phyloP scores from a whole-genome alignment of 1,284 basidiomycete species.

The Porodaedalea pini region DNA sequence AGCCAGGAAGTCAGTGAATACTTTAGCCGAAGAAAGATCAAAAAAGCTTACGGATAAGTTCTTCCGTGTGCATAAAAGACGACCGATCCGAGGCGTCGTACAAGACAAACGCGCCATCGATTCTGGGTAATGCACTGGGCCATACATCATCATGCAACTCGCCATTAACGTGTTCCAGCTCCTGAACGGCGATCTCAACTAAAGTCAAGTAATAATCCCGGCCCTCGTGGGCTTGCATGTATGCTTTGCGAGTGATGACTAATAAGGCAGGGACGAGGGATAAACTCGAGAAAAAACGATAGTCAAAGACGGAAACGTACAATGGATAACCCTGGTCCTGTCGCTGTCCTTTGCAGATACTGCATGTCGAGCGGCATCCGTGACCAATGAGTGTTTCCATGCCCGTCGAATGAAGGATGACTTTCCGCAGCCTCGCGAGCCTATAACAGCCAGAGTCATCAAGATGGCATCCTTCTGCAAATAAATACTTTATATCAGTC shows the following conservation, averaged over 20 bases:
- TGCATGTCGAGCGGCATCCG: constrained; percentile 36
- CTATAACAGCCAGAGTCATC: constrained; percentile 62
- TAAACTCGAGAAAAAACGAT: background rate
- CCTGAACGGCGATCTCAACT: constrained; percentile 15
- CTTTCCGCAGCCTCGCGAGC: constrained; percentile 67
- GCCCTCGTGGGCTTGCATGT: constrained; percentile 15
- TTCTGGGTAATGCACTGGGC: constrained; percentile 47
- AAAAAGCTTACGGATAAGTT: constrained; percentile 52
- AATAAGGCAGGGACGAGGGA: background rate
- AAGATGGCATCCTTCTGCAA: constrained; percentile 13
- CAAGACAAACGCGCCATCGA: constrained; percentile 73
- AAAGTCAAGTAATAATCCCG: constrained; percentile 17
- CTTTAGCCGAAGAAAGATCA: constrained; percentile 13
- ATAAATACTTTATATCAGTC: background rate
- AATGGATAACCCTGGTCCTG: constrained; percentile 13
- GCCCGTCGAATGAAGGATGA: constrained; percentile 67
- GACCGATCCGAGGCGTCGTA: constrained; percentile 61
- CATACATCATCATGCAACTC: constrained; percentile 26
- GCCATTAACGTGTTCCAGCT: constrained; percentile 14
- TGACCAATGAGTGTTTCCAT: constrained; percentile 51
- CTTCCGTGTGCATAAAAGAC: constrained; percentile 62
- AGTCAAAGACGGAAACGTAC: background rate
- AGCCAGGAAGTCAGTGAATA: constrained; percentile 10
- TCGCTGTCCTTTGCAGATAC: constrained; percentile 7
- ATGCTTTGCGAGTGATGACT: constrained; percentile 15